Conservation (phyloP, 441 rosid genomes). For the Geranium incanum region DNA sequence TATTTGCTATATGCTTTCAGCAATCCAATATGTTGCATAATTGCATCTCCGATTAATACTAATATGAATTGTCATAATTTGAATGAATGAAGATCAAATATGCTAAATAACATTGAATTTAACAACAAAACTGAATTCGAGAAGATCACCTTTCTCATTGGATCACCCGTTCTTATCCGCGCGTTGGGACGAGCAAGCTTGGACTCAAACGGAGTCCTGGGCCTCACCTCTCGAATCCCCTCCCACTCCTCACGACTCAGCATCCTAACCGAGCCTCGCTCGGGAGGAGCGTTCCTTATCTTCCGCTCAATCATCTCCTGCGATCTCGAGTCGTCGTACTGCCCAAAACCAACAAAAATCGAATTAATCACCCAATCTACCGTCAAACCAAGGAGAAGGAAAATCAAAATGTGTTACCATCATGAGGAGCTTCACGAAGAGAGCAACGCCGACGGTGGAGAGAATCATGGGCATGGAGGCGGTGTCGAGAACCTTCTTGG, state of each 20-base stretch:
- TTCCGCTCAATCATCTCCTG: conserved; percentile 83
- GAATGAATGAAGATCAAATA: neutral
- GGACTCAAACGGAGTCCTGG: conserved; percentile 94
- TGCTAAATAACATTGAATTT: neutral
- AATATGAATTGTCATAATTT: neutral
- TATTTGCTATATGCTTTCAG: too few relatives aligned
- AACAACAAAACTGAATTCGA: neutral
- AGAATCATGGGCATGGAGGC: conserved; percentile 75
- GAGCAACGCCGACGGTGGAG: conserved; percentile 58
- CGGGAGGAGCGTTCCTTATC: conserved; percentile 74
- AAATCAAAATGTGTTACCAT: conserved; percentile 37
- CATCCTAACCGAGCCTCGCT: conserved; percentile 76
- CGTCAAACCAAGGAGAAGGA: neutral
- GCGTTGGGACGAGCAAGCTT: conserved; percentile 78
- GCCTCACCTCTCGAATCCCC: conserved; percentile 71
- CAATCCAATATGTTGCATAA: neutral
- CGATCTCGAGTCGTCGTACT: conserved; percentile 73
- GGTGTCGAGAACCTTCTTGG: conserved; percentile 59
- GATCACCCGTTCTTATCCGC: conserved; percentile 71
- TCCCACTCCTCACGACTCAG: conserved; percentile 85
- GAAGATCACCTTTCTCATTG: conserved; percentile 20
- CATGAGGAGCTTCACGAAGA: conserved; percentile 76
- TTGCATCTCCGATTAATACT: neutral
- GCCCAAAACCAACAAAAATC: conserved; percentile 2
- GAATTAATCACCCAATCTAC: neutral